Evolutionary conservation across 2,329 filamentous ascomycete species (phyloP), one percentile per base, ranked within the genome.

Genomic region (Teratosphaeria gauchensis): DNA sequence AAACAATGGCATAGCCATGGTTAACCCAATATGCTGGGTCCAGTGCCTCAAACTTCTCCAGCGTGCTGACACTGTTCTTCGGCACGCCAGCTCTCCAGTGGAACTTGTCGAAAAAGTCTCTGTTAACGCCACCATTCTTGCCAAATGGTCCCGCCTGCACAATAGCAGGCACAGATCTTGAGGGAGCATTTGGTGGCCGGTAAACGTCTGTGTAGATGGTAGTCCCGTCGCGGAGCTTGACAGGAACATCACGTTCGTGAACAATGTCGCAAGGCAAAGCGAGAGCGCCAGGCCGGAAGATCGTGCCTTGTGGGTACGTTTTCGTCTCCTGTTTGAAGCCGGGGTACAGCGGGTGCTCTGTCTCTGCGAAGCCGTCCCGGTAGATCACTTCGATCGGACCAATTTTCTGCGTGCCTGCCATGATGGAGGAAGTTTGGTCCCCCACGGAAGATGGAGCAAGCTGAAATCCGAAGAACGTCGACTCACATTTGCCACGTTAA

Each of bases 11-110:
- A 57, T 73, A 75, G 12, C 69, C 71, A 51, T 68, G 64, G 4
- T 64, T 60, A 24, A 66, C 69, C 70, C 70, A 74, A 42, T 64
- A 65, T 7, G 65, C 68, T 0, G 76, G 76, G 62, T 78, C 76
- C 1, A 72, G 71, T 0, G 72, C 75, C 61, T 78, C 76, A 57
- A 77, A 78, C 51, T 76, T 77, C 60, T 78, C 74, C 63, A 71
- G 62, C 4, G 70, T 71, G 21, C 30, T 42, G 24, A 57, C 46
- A 14, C 31, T 19, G 12, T 24, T 38, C 8, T 58, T 35, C 24
- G 51, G 56, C 19, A 58, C 28, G 32, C 56, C 56, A 5, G 54
- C 8, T 21, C 33, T 35, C 30, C 42, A 52, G 12, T 24, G 56
- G 28, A 53, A 32, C 31, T 32, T 42, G 12, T 32, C 31, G 28